These are phyloP conservation scores for Rhinocladiella similis DNA, from an alignment of 2,329 filamentous ascomycete genomes.

Conservation along the genomic window DNA sequence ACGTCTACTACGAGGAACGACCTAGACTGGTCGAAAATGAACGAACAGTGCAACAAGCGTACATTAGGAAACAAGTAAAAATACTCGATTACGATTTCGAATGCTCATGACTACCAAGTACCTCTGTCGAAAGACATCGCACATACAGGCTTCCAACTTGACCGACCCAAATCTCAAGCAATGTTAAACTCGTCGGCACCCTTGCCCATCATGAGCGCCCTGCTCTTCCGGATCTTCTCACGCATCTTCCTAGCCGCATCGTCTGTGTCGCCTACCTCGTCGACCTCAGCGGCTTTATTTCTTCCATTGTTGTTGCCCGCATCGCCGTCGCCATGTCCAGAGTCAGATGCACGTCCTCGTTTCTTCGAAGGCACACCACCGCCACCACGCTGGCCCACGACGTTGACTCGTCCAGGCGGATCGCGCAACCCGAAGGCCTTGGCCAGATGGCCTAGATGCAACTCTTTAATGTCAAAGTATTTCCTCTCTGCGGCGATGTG, in stretches of 20 bases:
- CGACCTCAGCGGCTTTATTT: constrained; percentile 15
- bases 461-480: constrained; percentile 86
- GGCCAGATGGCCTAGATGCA: constrained; percentile 89
- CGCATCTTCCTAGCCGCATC: constrained; percentile 56
- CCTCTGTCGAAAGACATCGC: no score
- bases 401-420: constrained; percentile 75
- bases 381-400: constrained; percentile 49
- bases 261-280: constrained; percentile 38
- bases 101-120: no score
- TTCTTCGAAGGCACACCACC: constrained; percentile 6
- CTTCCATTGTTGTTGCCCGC: constrained; percentile 9
- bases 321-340: constrained; percentile 27
- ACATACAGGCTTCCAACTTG: not conserved
- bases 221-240: constrained; percentile 50
- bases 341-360: no score
- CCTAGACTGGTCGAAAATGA: no score
- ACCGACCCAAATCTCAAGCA: constrained; percentile 37
- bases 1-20: no score
- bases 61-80: no score
- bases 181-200: constrained; percentile 61
- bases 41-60: no score
- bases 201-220: constrained; percentile 50
- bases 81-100: no score
- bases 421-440: constrained; percentile 92
- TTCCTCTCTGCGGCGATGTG: constrained; percentile 81